These are phyloP conservation scores for Ampelocalamus luodianensis DNA, from an alignment of 176 grass and related monocot genomes.

Conservation along the genomic window DNA sequence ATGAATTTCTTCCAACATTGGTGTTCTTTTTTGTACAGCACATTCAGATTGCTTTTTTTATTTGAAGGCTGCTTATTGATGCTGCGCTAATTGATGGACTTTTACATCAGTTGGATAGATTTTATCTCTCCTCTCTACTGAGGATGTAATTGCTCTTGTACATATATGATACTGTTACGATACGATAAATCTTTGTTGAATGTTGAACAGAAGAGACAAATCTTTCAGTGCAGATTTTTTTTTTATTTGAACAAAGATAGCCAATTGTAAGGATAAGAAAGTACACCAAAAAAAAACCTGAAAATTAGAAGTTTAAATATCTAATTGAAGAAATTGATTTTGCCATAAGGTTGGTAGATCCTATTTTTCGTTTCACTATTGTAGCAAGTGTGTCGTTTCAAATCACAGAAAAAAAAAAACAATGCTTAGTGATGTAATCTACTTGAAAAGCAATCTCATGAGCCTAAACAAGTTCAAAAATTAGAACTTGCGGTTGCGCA, in stretches of 20 bases:
- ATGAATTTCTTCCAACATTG: slow-evolving; percentile 4
- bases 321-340: background rate
- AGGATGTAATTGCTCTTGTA: slow-evolving; percentile 43
- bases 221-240: background rate
- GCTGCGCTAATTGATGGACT: slow-evolving; percentile 20
- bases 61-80: slow-evolving; percentile 23
- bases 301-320: background rate
- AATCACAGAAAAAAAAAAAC: background rate
- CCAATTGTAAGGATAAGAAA: background rate
- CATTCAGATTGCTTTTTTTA: background rate
- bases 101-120: slow-evolving; percentile 5
- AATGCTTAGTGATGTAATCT: background rate
- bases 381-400: background rate
- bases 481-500: background rate
- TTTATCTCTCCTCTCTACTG: background rate
- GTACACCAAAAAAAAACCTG: background rate
- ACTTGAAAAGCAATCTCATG: background rate
- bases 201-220: slow-evolving; percentile 15
- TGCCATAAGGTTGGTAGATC: background rate
- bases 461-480: background rate
- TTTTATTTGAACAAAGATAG: background rate
- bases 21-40: slow-evolving; percentile 42
- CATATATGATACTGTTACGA: slow-evolving; percentile 19
- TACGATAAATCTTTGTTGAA: background rate
- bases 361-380: background rate